Base-by-base conservation (phyloP, 2,329 filamentous ascomycete species). In the Fusarium tuaranense region DNA sequence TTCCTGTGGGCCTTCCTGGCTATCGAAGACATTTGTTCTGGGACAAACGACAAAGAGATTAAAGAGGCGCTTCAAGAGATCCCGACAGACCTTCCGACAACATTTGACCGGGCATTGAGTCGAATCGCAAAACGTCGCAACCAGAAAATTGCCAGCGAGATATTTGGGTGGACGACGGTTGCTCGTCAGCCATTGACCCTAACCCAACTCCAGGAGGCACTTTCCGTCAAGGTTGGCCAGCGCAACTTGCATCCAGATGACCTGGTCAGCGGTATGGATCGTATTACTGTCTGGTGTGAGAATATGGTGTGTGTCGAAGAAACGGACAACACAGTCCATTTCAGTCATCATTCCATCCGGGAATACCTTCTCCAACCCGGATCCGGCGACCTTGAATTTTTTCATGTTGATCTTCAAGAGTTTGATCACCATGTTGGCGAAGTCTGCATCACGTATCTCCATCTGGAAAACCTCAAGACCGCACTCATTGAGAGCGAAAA, bases 271-370 rank as follows among this genome's bases (percentile, higher is more conserved):
- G 67, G 53, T 0, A 69, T 76, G 6, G 51, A 67, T 0, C 55
- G 71, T 3, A 13, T 73, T 0, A 32, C 63, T 0, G 0, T 2
- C 1, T 76, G 71, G 71, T 76, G 71, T 6, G 63, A 76, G 25
- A 73, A 65, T 12, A 22, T 76, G 0, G 2, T 76, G 0, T 64
- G 65, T 0, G 41, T 76, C 0, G 73, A 74, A 3, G 65, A 73
- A 18, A 48, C 34, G 3, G 67, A 73, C 14, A 14, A 68, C 2
- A 73, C 69, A 1, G 65, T 76, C 6, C 71, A 65, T 2, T 74
- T 76, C 39, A 69, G 69, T 2, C 74, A 76, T 13, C 71, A 70
- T 7, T 76, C 73, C 1, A 70, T 76, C 3, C 63, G 39, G 1
- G 65, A 76, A 7, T 76, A 61, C 10, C 55, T 76, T 0, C 13